Conservation (phyloP, 208 protist species). For the Leishmania arabica region DNA sequence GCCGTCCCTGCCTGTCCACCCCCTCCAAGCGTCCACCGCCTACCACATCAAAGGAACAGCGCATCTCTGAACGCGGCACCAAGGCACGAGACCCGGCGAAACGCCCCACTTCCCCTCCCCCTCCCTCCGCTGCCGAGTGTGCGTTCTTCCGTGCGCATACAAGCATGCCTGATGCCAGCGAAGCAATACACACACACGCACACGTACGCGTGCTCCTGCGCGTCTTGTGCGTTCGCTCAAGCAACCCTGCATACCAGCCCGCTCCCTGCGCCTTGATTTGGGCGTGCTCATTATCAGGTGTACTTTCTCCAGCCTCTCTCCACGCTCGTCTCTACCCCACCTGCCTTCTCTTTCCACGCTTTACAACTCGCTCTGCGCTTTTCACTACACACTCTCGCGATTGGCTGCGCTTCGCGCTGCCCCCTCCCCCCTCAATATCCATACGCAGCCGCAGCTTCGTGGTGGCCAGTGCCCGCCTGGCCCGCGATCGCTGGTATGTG, state of each 20-base stretch:
- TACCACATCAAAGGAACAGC: background rate
- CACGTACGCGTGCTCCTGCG: background rate
- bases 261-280: background rate
- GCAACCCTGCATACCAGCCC: background rate
- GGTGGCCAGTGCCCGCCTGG: background rate
- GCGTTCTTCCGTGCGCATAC: background rate
- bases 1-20: too few species aligned
- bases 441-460: background rate
- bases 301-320: background rate
- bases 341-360: background rate
- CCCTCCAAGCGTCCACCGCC: background rate
- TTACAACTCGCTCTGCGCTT: background rate
- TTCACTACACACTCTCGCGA: background rate
- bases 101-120: background rate
- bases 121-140: background rate
- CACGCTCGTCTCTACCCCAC: background rate
- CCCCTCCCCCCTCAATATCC: background rate
- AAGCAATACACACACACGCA: too few species aligned
- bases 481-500: background rate
- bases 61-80: background rate
- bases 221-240: background rate
- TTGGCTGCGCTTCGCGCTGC: background rate
- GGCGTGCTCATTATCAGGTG: background rate
- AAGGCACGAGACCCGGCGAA: background rate
- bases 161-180: background rate